Evolutionary conservation across 345 rosid genomes (phyloP).

Genomic region (Ceriops decandra): DNA sequence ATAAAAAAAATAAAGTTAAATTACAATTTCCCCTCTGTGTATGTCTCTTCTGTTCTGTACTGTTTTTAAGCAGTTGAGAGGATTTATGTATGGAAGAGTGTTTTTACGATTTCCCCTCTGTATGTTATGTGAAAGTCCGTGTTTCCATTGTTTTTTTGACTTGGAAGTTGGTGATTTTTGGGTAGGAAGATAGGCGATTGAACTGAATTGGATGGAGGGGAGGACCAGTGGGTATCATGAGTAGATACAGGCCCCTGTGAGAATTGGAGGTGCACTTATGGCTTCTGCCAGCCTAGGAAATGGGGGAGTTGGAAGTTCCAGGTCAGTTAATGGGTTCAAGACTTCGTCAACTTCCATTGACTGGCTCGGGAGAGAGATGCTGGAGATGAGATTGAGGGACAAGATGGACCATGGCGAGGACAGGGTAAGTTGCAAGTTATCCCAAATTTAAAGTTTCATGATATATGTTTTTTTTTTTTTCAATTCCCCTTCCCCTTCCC

Average conservation of each 20-base stretch:
- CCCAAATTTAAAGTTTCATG: not conserved
- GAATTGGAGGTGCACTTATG: conserved; percentile 40
- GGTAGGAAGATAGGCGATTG: conserved; percentile 45
- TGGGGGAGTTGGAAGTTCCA: conserved; percentile 95
- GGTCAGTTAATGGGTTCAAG: conserved; percentile 77
- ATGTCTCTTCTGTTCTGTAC: not conserved
- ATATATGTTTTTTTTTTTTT: conserved; percentile 9
- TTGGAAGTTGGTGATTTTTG: conserved; percentile 22
- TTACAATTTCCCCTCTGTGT: not conserved
- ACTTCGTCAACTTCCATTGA: conserved; percentile 92
- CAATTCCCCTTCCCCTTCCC: not conserved
- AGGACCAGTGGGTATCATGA: conserved; percentile 27
- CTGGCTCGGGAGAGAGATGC: conserved; percentile 94
- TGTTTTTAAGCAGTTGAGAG: not conserved
- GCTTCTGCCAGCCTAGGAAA: conserved; percentile 83
- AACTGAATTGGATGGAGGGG: conserved; percentile 43
- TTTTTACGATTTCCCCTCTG: too few species aligned
- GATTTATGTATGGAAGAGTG: too few species aligned
- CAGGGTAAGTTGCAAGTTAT: conserved; percentile 47
- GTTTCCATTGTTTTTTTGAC: conserved; percentile 16
- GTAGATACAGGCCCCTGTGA: conserved; percentile 35
- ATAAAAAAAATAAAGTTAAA: not conserved
- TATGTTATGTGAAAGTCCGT: not conserved
- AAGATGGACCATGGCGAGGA: conserved; percentile 78
- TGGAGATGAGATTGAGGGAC: conserved; percentile 86